Evolutionary conservation across 345 rosid genomes (phyloP).

Genomic region (Crucihimalaya himalaica): DNA sequence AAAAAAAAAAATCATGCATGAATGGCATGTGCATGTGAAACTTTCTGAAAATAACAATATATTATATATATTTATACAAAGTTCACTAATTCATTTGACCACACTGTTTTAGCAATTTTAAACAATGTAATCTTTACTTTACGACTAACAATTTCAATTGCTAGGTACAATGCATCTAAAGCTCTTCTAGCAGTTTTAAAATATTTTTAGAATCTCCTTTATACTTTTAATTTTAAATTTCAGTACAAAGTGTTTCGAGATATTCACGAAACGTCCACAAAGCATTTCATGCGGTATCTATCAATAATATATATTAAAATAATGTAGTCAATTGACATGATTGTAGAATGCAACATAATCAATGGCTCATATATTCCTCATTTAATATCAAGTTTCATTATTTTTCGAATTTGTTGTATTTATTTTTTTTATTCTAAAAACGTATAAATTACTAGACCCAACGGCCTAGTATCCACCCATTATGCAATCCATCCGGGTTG

Average conservation of each 20-base stretch:
- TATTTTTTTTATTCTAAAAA: too few relatives aligned
- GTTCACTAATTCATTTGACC: slow-evolving; percentile 10
- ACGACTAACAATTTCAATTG: slow-evolving; percentile 20
- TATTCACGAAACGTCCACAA: background rate
- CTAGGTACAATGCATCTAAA: slow-evolving; percentile 27
- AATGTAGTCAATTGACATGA: background rate
- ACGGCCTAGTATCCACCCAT: too few relatives aligned
- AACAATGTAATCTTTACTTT: slow-evolving; percentile 23
- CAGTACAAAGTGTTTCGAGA: background rate
- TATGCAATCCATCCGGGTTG: too few relatives aligned
- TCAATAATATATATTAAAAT: background rate
- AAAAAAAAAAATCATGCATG: too few relatives aligned
- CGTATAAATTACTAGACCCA: too few relatives aligned
- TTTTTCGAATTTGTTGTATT: too few relatives aligned
- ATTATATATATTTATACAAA: background rate
- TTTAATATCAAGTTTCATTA: too few relatives aligned
- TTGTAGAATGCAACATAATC: background rate
- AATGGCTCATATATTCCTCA: too few relatives aligned
- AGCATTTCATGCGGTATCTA: background rate
- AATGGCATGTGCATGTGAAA: background rate
- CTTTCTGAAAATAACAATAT: background rate
- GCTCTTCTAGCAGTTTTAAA: slow-evolving; percentile 5
- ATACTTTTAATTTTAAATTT: background rate
- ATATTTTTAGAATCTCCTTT: background rate
- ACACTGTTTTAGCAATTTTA: background rate